phyloP scores from a whole-genome alignment of 352 stramenopile species.

The Pythium dissotocum region DNA sequence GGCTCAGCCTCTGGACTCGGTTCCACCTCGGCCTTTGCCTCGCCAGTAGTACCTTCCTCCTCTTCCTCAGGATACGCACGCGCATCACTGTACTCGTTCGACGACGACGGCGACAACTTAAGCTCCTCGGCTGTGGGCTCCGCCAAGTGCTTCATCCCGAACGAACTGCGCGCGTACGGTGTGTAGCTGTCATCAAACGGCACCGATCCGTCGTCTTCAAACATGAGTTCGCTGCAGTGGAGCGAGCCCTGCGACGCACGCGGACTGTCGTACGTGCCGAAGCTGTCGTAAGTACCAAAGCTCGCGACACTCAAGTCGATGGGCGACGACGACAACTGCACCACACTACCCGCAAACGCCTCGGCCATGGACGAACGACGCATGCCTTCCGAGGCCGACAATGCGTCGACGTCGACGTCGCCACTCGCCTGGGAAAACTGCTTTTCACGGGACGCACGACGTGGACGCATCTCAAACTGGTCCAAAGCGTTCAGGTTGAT shows the following conservation, averaged over 20 bases:
- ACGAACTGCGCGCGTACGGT: background rate
- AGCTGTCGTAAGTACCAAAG: conserved; percentile 1
- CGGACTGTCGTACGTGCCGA: conserved; percentile 5
- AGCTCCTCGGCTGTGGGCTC: background rate
- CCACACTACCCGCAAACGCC: background rate
- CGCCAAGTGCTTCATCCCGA: background rate
- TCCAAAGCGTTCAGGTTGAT: conserved; percentile 31
- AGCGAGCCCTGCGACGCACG: conserved; percentile 10
- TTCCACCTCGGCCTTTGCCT: background rate
- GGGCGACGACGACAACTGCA: conserved; percentile 5
- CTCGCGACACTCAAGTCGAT: conserved; percentile 2
- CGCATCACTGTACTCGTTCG: conserved; percentile 23
- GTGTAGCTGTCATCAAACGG: conserved; percentile 1
- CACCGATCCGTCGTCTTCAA: conserved; percentile 20
- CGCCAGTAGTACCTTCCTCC: conserved; percentile 1
- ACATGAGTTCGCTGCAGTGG: conserved; percentile 17
- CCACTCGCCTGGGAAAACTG: conserved; percentile 12
- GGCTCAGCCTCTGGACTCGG: background rate
- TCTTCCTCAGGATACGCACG: conserved; percentile 22
- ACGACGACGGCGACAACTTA: conserved; percentile 20
- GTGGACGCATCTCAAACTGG: conserved; percentile 19
- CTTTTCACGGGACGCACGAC: conserved; percentile 10
- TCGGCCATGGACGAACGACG: conserved; percentile 3
- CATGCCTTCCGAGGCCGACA: background rate
- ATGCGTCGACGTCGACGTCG: background rate